Base-by-base conservation (phyloP, 495 filamentous ascomycete species). In the Hypomontagnella monticulosa region DNA sequence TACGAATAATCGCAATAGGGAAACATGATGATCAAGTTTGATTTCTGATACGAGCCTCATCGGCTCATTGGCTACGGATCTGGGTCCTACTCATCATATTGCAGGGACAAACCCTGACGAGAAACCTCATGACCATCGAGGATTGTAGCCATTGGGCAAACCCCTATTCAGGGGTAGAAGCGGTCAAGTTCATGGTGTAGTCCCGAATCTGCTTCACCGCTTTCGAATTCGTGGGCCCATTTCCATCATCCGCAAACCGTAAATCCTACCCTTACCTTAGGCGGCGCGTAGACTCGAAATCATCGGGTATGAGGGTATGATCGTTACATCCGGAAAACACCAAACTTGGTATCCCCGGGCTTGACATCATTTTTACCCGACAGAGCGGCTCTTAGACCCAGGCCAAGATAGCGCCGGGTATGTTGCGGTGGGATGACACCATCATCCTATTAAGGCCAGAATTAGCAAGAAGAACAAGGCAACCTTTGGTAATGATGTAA, bases 321-420 rank as follows among this genome's bases (percentile, higher is more conserved):
- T 51, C 16, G 56, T 63, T 77, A 99, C 95, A 99, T 99, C 76
- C 95, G 89, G 81, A 98, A 99, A 9, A 99, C 90, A 34, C 95
- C 95, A 84, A 96, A 99, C 75, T 80, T 88, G 15, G 91, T 97
- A 70, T 86, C 82, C 61, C 82, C 80, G 30, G 85, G 83, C 46
- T 79, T 67, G 57, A 86, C 79, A 41, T 82, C 80, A 64, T 85
- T 85, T 69, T 81, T 81, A 10, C 91, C 91, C 15, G 88, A 86
- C 69, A 93, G 73, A 15, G 93, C 92, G 69, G 91, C 91, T 66
- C 84, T 83, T 76, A 99, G 77, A 1, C 92, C 91, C 63, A 98
- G 72, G 0, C 93, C 95, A 11, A 99, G 78, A 58, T 96, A 90
- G 36, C 82, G 79, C 75, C 95, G 82, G 40, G 95, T 98, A 71